Conservation (phyloP, 768 basidiomycete genomes). For the Rhodotorula kratochvilovae region DNA sequence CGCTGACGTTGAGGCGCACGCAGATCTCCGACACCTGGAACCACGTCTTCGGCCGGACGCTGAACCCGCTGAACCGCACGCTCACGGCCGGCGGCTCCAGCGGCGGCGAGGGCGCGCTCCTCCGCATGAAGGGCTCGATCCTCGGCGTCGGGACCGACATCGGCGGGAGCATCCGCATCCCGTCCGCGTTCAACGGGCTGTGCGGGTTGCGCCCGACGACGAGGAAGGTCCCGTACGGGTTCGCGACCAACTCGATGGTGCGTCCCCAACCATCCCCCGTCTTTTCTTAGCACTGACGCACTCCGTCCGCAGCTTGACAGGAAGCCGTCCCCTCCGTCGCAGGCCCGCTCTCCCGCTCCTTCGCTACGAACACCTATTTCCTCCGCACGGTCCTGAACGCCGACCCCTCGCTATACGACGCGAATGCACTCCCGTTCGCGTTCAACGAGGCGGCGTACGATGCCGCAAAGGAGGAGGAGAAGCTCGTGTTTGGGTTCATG, state of each 20-base stretch:
- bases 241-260: slow-evolving; percentile 7
- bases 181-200: slow-evolving; percentile 63
- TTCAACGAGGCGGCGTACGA: slow-evolving; percentile 31
- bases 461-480: neutral
- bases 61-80: slow-evolving; percentile 41
- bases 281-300: neutral
- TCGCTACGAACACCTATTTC: slow-evolving; percentile 14
- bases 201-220: slow-evolving; percentile 47
- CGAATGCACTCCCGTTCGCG: slow-evolving; percentile 23
- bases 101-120: slow-evolving; percentile 44
- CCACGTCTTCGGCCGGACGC: slow-evolving; percentile 60
- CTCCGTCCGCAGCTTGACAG: slow-evolving; percentile 13
- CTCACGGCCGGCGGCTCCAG: slow-evolving; percentile 42
- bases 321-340: slow-evolving; percentile 21
- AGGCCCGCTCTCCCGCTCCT: slow-evolving; percentile 11
- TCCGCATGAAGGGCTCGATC: slow-evolving; percentile 40
- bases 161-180: slow-evolving; percentile 53
- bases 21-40: slow-evolving; percentile 77
- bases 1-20: neutral
- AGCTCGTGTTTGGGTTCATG: slow-evolving; percentile 9
- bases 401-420: slow-evolving; percentile 19
- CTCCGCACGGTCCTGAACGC: slow-evolving; percentile 15
- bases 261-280: neutral
- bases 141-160: slow-evolving; percentile 39
- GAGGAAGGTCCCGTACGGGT: slow-evolving; percentile 14